Conservation (phyloP, 2,329 filamentous ascomycete genomes). For the Emericellopsis atlantica region DNA sequence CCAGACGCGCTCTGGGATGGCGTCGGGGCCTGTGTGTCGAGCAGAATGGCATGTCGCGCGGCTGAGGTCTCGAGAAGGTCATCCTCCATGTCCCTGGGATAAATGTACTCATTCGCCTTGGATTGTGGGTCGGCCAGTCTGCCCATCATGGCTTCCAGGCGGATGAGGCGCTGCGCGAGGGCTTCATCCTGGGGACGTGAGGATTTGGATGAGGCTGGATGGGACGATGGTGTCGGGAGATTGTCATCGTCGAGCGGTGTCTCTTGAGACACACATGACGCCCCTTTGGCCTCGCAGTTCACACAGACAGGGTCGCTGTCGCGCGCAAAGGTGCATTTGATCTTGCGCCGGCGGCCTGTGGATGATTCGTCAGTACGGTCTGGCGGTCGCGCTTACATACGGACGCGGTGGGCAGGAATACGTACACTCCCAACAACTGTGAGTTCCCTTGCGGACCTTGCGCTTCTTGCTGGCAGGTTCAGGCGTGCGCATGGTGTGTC, state of each 20-base stretch:
- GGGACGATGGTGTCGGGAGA: slow-evolving; percentile 6
- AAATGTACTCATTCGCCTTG: slow-evolving; percentile 7
- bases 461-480: slow-evolving; percentile 8
- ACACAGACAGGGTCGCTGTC: slow-evolving; percentile 28
- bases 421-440: slow-evolving; percentile 48
- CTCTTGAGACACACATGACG: slow-evolving; percentile 33
- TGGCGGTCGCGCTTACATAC: background rate
- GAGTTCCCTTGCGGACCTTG: slow-evolving; percentile 41
- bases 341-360: slow-evolving; percentile 32
- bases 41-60: slow-evolving; percentile 7
- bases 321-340: slow-evolving; percentile 32
- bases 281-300: slow-evolving; percentile 28
- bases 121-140: slow-evolving; percentile 16
- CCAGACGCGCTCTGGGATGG: background rate
- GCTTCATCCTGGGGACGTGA: slow-evolving; percentile 18
- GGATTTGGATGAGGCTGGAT: too few species aligned
- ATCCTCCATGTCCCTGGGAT: slow-evolving; percentile 6
- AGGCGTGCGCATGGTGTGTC: too few species aligned
- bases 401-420: background rate
- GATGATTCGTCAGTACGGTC: background rate
- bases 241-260: slow-evolving; percentile 20
- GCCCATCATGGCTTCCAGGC: slow-evolving; percentile 33
- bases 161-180: slow-evolving; percentile 27
- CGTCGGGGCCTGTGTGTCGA: background rate
- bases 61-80: slow-evolving; percentile 9